These are phyloP conservation scores for Populus euphratica DNA, from an alignment of 345 rosid species.

Conservation along the genomic window DNA sequence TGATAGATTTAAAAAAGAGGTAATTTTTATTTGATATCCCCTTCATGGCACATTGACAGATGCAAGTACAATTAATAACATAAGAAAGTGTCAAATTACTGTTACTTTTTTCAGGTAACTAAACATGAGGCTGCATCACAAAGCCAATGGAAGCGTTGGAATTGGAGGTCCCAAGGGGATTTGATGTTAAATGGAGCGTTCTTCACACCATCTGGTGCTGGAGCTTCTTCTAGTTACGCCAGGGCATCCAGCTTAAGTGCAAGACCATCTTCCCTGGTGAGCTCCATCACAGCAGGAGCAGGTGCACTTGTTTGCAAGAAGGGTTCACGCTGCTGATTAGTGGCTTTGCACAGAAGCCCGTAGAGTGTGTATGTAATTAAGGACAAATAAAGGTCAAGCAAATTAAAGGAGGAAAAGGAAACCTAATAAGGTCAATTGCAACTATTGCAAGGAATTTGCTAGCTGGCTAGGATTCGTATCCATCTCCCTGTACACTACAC, in stretches of 20 bases:
- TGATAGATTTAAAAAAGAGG: constrained; percentile 29
- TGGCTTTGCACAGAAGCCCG: constrained; percentile 9
- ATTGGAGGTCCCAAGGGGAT: constrained; percentile 34
- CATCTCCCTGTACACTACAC: neutral
- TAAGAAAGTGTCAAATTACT: neutral
- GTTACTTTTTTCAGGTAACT: constrained; percentile 15
- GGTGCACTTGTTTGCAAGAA: constrained; percentile 27
- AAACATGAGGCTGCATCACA: constrained; percentile 26
- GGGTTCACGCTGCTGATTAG: constrained; percentile 25
- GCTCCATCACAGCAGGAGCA: constrained; percentile 23
- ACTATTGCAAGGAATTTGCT: constrained; percentile 5
- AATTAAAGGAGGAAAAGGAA: neutral
- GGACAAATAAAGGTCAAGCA: neutral
- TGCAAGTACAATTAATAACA: neutral
- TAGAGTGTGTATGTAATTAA: neutral
- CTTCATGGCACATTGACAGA: neutral
- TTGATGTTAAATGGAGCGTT: constrained; percentile 27
- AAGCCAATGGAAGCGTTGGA: constrained; percentile 25
- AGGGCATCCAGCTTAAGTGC: constrained; percentile 30
- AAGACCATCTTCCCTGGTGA: constrained; percentile 25
- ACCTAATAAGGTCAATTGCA: neutral
- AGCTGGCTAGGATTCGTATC: neutral
- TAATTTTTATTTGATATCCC: neutral
- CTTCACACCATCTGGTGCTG: constrained; percentile 19
- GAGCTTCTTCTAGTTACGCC: constrained; percentile 27